phyloP scores from a whole-genome alignment of 2,329 filamentous ascomycete genomes.

The Phyllosticta citribraziliensis region DNA sequence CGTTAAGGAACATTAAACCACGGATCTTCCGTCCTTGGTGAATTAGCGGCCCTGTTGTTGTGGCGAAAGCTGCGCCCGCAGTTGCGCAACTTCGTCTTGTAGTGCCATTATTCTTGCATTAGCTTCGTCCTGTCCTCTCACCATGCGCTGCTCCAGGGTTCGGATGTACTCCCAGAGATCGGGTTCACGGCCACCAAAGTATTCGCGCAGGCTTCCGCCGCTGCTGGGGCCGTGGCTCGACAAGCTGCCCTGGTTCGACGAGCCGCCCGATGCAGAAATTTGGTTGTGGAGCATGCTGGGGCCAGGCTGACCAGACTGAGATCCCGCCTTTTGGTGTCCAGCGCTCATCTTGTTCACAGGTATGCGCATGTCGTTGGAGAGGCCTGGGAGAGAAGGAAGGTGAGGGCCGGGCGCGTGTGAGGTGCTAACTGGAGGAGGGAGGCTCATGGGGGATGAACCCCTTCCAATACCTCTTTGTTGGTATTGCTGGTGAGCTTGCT shows the following conservation, averaged over 20 bases:
- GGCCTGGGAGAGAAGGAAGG: constrained; percentile 33
- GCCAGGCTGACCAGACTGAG: constrained; percentile 17
- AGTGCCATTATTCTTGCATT: constrained; percentile 34
- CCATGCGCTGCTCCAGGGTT: constrained; percentile 49
- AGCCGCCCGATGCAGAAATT: constrained; percentile 24
- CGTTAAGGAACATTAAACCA: constrained; percentile 6
- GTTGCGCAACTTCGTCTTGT: constrained; percentile 33
- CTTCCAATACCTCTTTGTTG: constrained; percentile 49
- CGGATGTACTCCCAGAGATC: constrained; percentile 66
- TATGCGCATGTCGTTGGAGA: constrained; percentile 20
- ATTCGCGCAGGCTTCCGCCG: constrained; percentile 54
- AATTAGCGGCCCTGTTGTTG: constrained; percentile 9
- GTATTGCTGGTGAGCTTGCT: constrained; percentile 50
- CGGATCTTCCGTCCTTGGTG: background rate
- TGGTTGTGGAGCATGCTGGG: constrained; percentile 33
- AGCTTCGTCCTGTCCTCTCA: constrained; percentile 38
- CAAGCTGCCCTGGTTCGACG: constrained; percentile 39
- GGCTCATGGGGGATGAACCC: constrained; percentile 42
- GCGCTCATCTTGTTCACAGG: constrained; percentile 11
- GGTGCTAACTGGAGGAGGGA: constrained; percentile 32
- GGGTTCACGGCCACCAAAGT: constrained; percentile 43
- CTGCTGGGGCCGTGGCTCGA: constrained; percentile 45
- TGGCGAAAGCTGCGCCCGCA: constrained; percentile 7
- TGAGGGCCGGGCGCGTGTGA: constrained; percentile 28
- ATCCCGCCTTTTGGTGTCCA: constrained; percentile 14